A percentile compares a stretch with the other conserved stretches of the same genome.
phyloP scores from a whole-genome alignment of 208 protist genomes.

The Crithidia thermophila region DNA sequence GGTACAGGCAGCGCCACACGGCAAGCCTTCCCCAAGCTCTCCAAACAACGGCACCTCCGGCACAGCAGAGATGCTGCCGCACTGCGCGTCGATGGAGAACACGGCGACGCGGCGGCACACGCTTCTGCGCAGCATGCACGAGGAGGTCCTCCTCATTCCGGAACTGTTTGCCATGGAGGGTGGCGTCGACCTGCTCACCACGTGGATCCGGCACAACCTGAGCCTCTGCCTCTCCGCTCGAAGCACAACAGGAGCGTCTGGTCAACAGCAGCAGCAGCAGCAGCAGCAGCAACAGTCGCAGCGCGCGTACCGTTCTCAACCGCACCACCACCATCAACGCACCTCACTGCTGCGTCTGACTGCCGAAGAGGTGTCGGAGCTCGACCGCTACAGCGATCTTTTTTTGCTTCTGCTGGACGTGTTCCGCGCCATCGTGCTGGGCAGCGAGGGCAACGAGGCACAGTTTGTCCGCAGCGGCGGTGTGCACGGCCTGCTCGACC shows the following conservation, averaged over 20 bases:
- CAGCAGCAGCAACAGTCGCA: not conserved
- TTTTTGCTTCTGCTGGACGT: constrained; percentile 32
- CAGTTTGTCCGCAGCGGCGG: constrained; percentile 27
- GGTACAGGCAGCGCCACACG: not conserved
- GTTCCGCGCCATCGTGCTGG: constrained; percentile 31
- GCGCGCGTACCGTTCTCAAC: no score
- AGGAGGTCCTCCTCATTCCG: constrained; percentile 21
- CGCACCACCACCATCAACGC: not conserved
- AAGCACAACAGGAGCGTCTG: not conserved
- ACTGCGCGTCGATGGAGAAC: not conserved
- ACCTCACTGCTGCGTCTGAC: not conserved
- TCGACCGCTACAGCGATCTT: constrained; percentile 8
- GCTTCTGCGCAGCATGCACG: constrained; percentile 18
- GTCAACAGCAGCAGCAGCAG: not conserved
- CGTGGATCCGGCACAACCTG: constrained; percentile 30
- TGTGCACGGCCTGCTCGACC: constrained; percentile 48
- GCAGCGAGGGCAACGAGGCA: constrained; percentile 25
- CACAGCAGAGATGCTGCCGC: not conserved
- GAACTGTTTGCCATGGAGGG: constrained; percentile 28
- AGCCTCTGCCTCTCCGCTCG: constrained; percentile 12
- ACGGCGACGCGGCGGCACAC: not conserved
- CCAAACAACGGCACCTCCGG: not conserved
- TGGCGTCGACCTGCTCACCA: constrained; percentile 19
- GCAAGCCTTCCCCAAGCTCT: no score
- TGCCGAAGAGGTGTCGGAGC: constrained; percentile 1